Percentiles rank a stretch among this genome's conserved stretches.
These are phyloP conservation scores for Gnomoniopsis smithogilvyi DNA, from an alignment of 2,329 filamentous ascomycete species.

Conservation along the genomic window DNA sequence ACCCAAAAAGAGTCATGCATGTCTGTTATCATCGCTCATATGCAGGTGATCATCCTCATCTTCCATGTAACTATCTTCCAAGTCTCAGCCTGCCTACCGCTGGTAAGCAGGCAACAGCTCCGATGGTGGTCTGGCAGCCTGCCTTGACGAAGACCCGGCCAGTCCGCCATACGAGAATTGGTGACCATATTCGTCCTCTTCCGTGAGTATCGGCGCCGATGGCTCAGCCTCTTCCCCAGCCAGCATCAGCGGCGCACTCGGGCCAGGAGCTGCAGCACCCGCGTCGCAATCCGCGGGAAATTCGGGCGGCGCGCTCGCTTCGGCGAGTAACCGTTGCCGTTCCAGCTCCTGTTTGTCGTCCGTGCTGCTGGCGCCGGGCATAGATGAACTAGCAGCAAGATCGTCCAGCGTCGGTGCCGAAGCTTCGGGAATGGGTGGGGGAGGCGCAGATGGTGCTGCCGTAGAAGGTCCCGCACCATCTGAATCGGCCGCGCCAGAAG, in stretches of 20 bases:
- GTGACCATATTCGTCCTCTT: slow-evolving; percentile 43
- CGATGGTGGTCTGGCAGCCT: neutral
- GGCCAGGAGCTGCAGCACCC: slow-evolving; percentile 22
- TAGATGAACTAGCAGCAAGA: slow-evolving; percentile 27
- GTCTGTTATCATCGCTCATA: neutral
- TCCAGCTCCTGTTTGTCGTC: slow-evolving; percentile 84
- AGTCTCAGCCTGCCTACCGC: slow-evolving; percentile 1
- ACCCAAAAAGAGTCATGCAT: too few relatives aligned
- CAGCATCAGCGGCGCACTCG: slow-evolving; percentile 20
- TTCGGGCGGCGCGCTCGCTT: slow-evolving; percentile 61
- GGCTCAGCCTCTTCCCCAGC: slow-evolving; percentile 36
- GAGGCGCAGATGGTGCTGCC: slow-evolving; percentile 16
- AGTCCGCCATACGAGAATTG: slow-evolving; percentile 8
- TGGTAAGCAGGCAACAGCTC: slow-evolving; percentile 17
- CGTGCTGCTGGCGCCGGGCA: slow-evolving; percentile 27
- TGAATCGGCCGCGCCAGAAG: slow-evolving; percentile 40
- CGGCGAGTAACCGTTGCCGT: slow-evolving; percentile 57
- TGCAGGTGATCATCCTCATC: neutral
- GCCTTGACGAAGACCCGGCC: neutral
- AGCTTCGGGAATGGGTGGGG: slow-evolving; percentile 23
- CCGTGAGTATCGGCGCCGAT: slow-evolving; percentile 55
- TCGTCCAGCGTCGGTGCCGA: slow-evolving; percentile 47
- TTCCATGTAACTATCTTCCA: neutral
- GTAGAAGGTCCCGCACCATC: slow-evolving; percentile 35
- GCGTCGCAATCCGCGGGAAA: slow-evolving; percentile 51